Conservation (phyloP, 1,284 basidiomycete species). For the Tilletiaria anomala region DNA sequence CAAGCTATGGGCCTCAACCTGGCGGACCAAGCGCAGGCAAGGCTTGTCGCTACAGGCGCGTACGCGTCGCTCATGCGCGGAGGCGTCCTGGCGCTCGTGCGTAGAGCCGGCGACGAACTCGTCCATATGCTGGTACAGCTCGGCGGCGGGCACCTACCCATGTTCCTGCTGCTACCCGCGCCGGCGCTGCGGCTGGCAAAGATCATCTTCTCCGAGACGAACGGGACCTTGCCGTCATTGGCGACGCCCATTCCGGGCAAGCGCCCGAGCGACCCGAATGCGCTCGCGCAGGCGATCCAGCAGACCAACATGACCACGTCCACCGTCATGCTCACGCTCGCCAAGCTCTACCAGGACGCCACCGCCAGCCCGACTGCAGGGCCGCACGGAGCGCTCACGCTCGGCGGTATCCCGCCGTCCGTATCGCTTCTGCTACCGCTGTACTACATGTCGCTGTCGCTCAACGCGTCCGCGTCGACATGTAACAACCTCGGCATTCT, state of each 20-base stretch:
- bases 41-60: slow-evolving; percentile 12
- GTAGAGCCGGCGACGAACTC: slow-evolving; percentile 17
- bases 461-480: slow-evolving; percentile 48
- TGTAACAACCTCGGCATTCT: slow-evolving; percentile 54
- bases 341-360: slow-evolving; percentile 48
- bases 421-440: slow-evolving; percentile 47
- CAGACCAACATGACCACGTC: slow-evolving; percentile 43
- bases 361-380: slow-evolving; percentile 17
- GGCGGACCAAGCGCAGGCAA: slow-evolving; percentile 11
- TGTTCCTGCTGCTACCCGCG: slow-evolving; percentile 18
- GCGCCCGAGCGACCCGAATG: too few species aligned
- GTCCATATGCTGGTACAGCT: slow-evolving; percentile 18
- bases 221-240: slow-evolving; percentile 19
- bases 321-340: slow-evolving; percentile 48
- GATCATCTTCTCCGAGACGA: slow-evolving; percentile 22
- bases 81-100: slow-evolving; percentile 25
- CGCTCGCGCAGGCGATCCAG: slow-evolving; percentile 32
- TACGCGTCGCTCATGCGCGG: slow-evolving; percentile 20
- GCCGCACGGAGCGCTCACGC: slow-evolving; percentile 15
- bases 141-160: slow-evolving; percentile 20
- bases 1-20: slow-evolving; percentile 21
- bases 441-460: slow-evolving; percentile 50
- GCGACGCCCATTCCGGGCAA: background rate
- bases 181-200: slow-evolving; percentile 14
- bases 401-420: slow-evolving; percentile 43